Evolutionary conservation across 2,329 filamentous ascomycete species (phyloP).

Genomic region (Pyrenophora tritici-repentis): DNA sequence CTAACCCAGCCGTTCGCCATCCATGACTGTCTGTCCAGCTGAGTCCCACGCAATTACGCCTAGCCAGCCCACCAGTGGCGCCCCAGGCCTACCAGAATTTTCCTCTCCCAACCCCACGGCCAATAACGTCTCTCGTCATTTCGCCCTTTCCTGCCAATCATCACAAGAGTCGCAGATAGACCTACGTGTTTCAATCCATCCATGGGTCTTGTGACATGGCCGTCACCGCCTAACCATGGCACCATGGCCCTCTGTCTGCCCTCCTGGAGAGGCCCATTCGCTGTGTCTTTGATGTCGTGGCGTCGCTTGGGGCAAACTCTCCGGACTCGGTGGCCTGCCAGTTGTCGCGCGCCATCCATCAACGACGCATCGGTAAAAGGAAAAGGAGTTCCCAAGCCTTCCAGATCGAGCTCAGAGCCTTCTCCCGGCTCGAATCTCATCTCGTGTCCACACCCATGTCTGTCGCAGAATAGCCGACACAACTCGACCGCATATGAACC

Average conservation of each 20-base stretch:
- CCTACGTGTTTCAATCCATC: conserved; percentile 19
- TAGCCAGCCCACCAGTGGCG: conserved; percentile 29
- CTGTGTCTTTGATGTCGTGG: conserved; percentile 26
- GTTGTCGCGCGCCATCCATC: neutral
- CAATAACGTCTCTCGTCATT: conserved; percentile 43
- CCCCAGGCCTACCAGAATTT: conserved; percentile 36
- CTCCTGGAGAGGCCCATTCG: conserved; percentile 20
- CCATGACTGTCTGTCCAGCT: neutral
- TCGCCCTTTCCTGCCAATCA: conserved; percentile 36
- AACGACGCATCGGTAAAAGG: conserved; percentile 16
- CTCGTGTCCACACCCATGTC: conserved; percentile 31
- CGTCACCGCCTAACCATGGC: conserved; percentile 23
- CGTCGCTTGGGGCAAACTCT: conserved; percentile 19
- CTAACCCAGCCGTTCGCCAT: conserved; percentile 30
- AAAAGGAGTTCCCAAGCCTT: conserved; percentile 11
- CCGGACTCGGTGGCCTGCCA: conserved; percentile 6
- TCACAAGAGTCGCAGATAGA: conserved; percentile 19
- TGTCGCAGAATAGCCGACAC: conserved; percentile 33
- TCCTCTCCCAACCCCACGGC: conserved; percentile 37
- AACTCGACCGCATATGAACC: conserved; percentile 24
- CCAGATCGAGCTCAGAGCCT: conserved; percentile 27
- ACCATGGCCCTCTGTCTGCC: conserved; percentile 5
- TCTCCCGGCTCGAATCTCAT: conserved; percentile 32
- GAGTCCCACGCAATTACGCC: conserved; percentile 10
- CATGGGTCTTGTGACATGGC: conserved; percentile 30